Conservation (phyloP, 257 asterid species). For the Solanum etuberosum region DNA sequence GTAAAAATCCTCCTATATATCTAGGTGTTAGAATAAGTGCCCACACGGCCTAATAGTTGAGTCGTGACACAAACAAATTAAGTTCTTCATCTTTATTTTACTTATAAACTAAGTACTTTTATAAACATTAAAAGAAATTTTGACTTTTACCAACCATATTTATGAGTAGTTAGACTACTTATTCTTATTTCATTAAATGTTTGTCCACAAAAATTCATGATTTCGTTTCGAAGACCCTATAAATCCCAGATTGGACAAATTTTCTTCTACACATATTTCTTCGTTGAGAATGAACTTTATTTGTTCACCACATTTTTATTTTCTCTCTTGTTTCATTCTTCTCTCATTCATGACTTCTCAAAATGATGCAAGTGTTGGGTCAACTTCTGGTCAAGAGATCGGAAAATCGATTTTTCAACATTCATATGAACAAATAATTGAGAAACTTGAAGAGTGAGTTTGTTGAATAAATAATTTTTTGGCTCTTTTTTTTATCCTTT, state of each 20-base stretch:
- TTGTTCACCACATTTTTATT: background rate
- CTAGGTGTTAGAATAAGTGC: background rate
- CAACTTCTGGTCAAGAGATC: background rate
- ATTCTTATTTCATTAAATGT: background rate
- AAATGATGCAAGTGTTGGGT: background rate
- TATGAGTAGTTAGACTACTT: background rate
- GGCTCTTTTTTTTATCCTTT: background rate
- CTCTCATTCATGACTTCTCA: background rate
- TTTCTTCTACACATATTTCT: background rate
- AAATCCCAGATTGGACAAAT: background rate
- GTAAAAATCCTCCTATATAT: background rate
- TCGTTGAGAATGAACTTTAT: background rate
- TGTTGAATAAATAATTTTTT: background rate
- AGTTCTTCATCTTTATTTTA: background rate
- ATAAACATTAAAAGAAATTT: background rate
- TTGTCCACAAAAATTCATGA: background rate
- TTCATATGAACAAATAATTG: background rate
- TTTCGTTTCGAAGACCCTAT: background rate
- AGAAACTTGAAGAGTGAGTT: background rate
- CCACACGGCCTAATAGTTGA: background rate
- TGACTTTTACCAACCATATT: background rate
- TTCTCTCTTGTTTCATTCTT: background rate
- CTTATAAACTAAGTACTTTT: background rate
- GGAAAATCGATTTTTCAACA: background rate
- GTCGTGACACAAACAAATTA: background rate